These are phyloP conservation scores for Penicillium corylophilum DNA, from an alignment of 2,329 filamentous ascomycete genomes.

Conservation along the genomic window DNA sequence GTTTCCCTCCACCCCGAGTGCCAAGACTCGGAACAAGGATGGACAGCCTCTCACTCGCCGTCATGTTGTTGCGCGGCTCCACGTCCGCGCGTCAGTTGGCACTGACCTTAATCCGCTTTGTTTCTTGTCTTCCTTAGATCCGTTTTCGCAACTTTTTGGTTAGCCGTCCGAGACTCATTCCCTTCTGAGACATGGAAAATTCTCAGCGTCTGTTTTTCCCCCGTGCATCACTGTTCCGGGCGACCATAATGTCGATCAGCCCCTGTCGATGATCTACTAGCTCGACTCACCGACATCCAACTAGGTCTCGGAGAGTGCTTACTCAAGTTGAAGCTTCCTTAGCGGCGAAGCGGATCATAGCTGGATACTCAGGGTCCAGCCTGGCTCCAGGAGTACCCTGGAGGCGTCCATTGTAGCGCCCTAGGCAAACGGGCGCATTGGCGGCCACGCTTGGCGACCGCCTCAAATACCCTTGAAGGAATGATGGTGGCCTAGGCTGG, in stretches of 20 bases:
- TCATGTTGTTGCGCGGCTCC: constrained; percentile 10
- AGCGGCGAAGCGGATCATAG: background rate
- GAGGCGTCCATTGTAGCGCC: background rate
- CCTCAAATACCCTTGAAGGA: background rate
- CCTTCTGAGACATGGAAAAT: background rate
- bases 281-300: background rate
- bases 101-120: background rate
- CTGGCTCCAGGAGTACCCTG: background rate
- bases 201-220: background rate
- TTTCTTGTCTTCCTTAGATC: background rate
- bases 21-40: constrained; percentile 13
- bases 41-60: constrained; percentile 11
- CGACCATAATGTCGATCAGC: constrained; percentile 8
- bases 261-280: constrained; percentile 9
- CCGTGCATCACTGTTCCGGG: background rate
- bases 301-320: background rate
- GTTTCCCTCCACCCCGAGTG: constrained; percentile 1
- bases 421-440: background rate
- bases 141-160: too few species aligned
- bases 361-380: background rate
- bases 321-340: background rate
- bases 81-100: constrained; percentile 23
- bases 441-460: background rate
- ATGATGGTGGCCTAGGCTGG: background rate
- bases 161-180: background rate